These are phyloP conservation scores for Phytophthora kernoviae DNA, from an alignment of 352 stramenopile genomes.

Conservation along the genomic window DNA sequence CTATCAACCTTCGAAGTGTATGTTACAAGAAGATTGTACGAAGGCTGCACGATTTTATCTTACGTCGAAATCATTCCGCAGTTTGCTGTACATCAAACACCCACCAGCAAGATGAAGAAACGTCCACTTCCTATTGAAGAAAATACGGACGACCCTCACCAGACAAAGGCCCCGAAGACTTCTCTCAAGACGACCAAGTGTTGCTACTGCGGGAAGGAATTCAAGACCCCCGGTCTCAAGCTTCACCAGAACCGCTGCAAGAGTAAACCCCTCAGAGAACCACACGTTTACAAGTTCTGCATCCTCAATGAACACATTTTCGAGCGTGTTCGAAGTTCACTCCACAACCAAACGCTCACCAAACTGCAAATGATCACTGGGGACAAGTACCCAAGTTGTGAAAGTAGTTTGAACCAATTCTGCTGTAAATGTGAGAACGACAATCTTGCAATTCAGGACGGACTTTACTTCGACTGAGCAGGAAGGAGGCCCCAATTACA, in stretches of 20 bases:
- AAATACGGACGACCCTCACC: not conserved
- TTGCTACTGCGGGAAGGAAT: slow-evolving; percentile 1
- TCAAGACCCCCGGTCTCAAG: slow-evolving; percentile 4
- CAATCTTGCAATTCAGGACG: slow-evolving; percentile 2
- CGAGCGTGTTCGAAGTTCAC: slow-evolving; percentile 16
- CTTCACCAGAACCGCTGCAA: slow-evolving; percentile 13
- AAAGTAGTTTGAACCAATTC: slow-evolving; percentile 1
- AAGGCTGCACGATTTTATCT: no score
- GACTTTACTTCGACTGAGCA: not conserved
- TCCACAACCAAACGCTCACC: slow-evolving; percentile 19
- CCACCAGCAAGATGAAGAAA: no score
- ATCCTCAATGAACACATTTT: slow-evolving; percentile 11
- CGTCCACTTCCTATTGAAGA: no score
- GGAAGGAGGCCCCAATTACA: slow-evolving; percentile 4
- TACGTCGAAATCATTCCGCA: no score
- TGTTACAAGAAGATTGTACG: no score
- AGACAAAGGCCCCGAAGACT: not conserved
- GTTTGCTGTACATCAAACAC: no score
- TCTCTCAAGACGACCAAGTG: not conserved
- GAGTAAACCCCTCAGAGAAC: slow-evolving; percentile 5
- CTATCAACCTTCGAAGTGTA: no score
- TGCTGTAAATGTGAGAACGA: slow-evolving; percentile 25
- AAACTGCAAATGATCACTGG: slow-evolving; percentile 20
- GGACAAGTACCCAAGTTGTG: slow-evolving; percentile 9
- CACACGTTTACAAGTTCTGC: slow-evolving; percentile 8